Evolutionary conservation across 2,329 filamentous ascomycete species (phyloP), one percentile per base, ranked within the genome.

Genomic region (Fusarium pininemorale): DNA sequence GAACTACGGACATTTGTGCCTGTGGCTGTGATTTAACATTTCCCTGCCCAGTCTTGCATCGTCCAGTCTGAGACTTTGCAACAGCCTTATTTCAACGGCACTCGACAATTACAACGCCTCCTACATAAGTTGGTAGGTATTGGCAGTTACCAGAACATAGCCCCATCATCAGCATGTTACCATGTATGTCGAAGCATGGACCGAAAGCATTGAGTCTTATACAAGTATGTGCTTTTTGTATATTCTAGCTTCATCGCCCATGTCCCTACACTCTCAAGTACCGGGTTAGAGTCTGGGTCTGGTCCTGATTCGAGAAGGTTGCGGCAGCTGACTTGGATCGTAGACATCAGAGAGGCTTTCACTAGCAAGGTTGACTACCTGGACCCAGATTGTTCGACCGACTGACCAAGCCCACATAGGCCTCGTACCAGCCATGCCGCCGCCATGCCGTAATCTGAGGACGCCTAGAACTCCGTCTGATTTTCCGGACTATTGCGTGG

Each of bases 81-180:
- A 55, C 41, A 63, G 61, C 58, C 72, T 64, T 74, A 68, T 72
- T 73, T 70, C 65, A 64, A 72, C 59, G n/a, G 66, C 68, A 58
- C 48, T 22, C 42, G 39, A 55, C 30, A 24, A 58, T 41, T 63
- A 26, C 20, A 28, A 18, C 15, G 24, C 26, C 22, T 45, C 30
- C 26, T 32, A 37, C 16, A 35, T 35, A 35, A 35, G 32, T 35
- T 3, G 32, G 35, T 35, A 24, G 11, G 22, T 12, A 39, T 51
- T 26, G 22, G 30, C 24, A 38, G 32, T 20, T 63, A 9, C 22
- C 47, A 55, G 18, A 55, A 26, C 39, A 35, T 32, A 38, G 7
- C 18, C 30, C 30, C 50, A 26, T 54, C 51, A 54, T 38, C 35
- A 26, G 15, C 18, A 44, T 18, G 28, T 30, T 24, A 48, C 42